phyloP scores from a whole-genome alignment of 2,329 filamentous ascomycete species.

The Xylaria digitata region DNA sequence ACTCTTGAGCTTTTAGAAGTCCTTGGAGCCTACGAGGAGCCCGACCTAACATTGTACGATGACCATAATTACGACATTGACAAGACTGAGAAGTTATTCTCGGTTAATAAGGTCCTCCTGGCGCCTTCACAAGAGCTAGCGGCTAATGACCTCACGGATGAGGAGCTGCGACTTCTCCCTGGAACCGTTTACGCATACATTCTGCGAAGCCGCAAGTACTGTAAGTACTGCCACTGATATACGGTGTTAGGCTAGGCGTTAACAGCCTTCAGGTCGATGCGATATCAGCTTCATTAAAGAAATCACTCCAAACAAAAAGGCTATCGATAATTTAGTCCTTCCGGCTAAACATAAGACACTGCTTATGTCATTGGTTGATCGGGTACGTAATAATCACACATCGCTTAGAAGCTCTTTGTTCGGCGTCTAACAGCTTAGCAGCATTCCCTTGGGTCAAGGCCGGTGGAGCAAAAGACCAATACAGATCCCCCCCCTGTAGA shows the following conservation, averaged over 20 bases:
- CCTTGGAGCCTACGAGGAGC: slow-evolving; percentile 16
- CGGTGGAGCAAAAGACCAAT: slow-evolving; percentile 25
- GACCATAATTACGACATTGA: slow-evolving; percentile 33
- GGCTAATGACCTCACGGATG: slow-evolving; percentile 24
- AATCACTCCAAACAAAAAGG: slow-evolving; percentile 26
- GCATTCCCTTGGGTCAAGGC: slow-evolving; percentile 29
- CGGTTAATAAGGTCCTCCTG: slow-evolving; percentile 22
- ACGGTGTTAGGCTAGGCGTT: background rate
- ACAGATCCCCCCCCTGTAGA: slow-evolving; percentile 12
- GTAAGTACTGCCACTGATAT: slow-evolving; percentile 11
- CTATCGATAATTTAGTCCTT: slow-evolving; percentile 33
- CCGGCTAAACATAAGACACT: slow-evolving; percentile 24
- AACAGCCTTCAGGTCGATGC: slow-evolving; percentile 13
- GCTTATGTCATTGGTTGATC: slow-evolving; percentile 29
- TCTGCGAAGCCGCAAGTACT: slow-evolving; percentile 34
- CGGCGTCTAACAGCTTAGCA: background rate
- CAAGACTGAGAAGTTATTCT: slow-evolving; percentile 28
- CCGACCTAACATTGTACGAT: slow-evolving; percentile 30
- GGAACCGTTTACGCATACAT: slow-evolving; percentile 33
- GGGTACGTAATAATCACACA: slow-evolving; percentile 14
- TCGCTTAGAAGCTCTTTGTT: background rate
- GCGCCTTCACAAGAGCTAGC: slow-evolving; percentile 25
- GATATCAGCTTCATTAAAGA: slow-evolving; percentile 29
- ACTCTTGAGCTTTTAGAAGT: slow-evolving; percentile 24
- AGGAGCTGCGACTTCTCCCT: slow-evolving; percentile 31